Evolutionary conservation across 305 asterid genomes (phyloP), one percentile per base, ranked within the genome.

Genomic region (Fraxinus platypoda): DNA sequence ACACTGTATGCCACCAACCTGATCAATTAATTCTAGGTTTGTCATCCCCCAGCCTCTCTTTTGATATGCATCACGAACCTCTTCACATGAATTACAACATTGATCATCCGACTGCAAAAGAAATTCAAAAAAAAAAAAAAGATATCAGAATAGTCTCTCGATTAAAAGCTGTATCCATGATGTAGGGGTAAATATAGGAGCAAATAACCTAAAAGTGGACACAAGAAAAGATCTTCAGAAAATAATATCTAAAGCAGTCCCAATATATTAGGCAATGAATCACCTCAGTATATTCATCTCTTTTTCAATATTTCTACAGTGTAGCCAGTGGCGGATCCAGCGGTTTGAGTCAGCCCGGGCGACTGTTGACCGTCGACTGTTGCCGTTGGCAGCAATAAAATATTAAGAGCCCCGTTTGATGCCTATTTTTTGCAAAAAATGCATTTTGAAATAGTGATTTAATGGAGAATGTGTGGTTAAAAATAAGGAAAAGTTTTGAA

Each of bases 61-160:
- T 80, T 91, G 94, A 85, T 96, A 96, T 77, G 98, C 98, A 87
- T 94, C 98, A 77, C 97, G 98, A 82, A 96, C 98, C 89, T 96
- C 98, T 86, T 93, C 98, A 80, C 99, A 96, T 83, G 99, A 86
- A 89, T 96, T 96, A 85, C 99, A 96, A 72, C 99, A 96, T n/a
- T 96, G 87, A 71, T 91, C 97, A 87, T 96, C 99, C 68, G 95
- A 59, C 99, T 96, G 93, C 89, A 84, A 83, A 89, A 87, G 78
- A 80, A 70, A 76, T 70, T 8, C 28, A 26, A 3, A 19, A 62
- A 80, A 68, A 75, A 68, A 3, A 2, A 37, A 80, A 38, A 80
- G 7, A n/a, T 52, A 28, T 15, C 82, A 34, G 46, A 79, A 75
- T 41, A 52, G 76, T 17, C 5, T 23, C n/a, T n/a, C n/a, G n/a